Evolutionary conservation across 2,329 filamentous ascomycete species (phyloP), one percentile per base, ranked within the genome.

Genomic region (Alternaria sp.): DNA sequence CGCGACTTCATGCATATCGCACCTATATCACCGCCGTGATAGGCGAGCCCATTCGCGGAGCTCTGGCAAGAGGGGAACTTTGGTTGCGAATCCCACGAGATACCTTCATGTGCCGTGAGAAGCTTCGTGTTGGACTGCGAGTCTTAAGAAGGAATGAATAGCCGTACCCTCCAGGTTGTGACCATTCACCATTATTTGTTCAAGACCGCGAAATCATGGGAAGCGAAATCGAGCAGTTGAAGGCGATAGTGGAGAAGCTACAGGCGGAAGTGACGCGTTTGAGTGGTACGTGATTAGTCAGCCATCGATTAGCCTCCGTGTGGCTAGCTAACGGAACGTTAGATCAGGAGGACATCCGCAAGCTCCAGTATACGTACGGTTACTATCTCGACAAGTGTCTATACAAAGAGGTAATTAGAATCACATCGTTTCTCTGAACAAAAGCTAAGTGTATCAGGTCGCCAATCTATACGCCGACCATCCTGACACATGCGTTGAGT

Each of bases 331-430:
- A 71, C 53, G 22, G 22, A 59, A 38, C 32, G 22, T 34, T 54
- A 85, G 85, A 86, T 59, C 83, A 86, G 70, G 82, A 84, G 36
- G 83, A 86, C 64, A 81, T 86, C 48, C 82, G 83, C 58, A 86
- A 86, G 69, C 80, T 84, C 3, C 85, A 87, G 68, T 85, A 84
- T 78, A 86, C 84, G 62, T 87, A 87, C 72, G 85, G 85, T 27
- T 87, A 87, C 72, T 87, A 87, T 69, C 78, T 87, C 27, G 85
- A 87, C 76, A 87, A 87, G 65, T 87, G 85, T 61, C 78, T 87
- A 1, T 87, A 86, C 74, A 81, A 85, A 63, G 84, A 87, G 77
- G 84, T 82, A 54, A 18, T 40, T 25, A 57, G 51, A 3, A 18
- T 3, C 5, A 27, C 16, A 22, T 10, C 11, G 2, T 16, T 9